These are phyloP conservation scores for Solanum chiquidenum DNA, from an alignment of 257 asterid genomes.

Conservation along the genomic window DNA sequence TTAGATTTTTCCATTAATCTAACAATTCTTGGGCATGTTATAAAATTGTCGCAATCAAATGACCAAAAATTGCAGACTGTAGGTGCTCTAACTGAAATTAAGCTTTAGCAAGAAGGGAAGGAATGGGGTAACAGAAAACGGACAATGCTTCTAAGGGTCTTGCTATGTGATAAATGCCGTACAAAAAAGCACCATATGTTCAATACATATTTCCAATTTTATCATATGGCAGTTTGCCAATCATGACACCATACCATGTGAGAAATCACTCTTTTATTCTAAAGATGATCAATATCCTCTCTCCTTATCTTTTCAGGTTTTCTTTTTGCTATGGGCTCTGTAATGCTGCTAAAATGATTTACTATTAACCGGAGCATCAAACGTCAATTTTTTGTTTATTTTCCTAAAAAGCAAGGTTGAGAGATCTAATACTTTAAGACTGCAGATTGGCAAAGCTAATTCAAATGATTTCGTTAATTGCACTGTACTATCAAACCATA, in stretches of 20 bases:
- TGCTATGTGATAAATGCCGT: background rate
- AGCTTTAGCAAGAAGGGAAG: background rate
- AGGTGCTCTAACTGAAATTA: background rate
- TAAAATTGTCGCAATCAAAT: background rate
- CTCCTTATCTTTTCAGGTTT: background rate
- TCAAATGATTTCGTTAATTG: background rate
- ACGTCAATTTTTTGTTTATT: background rate
- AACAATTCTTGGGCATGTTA: background rate
- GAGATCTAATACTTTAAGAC: background rate
- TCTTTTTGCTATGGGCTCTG: background rate
- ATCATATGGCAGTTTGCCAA: background rate
- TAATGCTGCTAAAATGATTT: too few species aligned
- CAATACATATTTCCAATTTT: background rate
- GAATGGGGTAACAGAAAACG: background rate
- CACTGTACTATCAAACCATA: background rate
- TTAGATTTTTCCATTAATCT: background rate
- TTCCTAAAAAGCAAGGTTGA: background rate
- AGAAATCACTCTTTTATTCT: background rate
- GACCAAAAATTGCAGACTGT: background rate
- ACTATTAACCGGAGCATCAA: background rate
- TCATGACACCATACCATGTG: background rate
- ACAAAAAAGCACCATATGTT: background rate
- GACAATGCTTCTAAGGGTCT: background rate
- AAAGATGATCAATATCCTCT: background rate
- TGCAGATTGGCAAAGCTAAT: background rate